Evolutionary conservation across 1,284 basidiomycete genomes (phyloP).

Genomic region (Omphalotus olearius): DNA sequence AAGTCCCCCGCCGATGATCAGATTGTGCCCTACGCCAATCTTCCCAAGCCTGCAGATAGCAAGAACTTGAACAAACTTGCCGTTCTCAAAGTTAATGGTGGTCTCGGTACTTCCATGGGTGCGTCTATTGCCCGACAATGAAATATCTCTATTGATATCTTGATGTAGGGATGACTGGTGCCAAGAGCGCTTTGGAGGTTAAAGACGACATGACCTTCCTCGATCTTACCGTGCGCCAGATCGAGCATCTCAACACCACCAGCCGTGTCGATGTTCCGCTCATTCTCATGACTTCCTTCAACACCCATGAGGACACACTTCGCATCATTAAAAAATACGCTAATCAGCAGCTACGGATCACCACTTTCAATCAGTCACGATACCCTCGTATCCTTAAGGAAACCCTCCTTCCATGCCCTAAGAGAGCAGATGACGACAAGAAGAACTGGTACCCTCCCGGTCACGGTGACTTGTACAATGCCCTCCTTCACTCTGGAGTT

Average conservation of each 20-base stretch:
- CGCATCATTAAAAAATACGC: constrained; percentile 99
- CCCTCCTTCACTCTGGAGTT: constrained; percentile 91
- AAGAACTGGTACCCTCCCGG: constrained; percentile 98
- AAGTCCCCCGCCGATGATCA: constrained; percentile 92
- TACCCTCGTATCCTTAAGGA: constrained; percentile 98
- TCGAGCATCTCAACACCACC: constrained; percentile 83
- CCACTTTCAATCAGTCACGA: constrained; percentile 97
- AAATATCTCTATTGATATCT: neutral
- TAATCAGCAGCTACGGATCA: constrained; percentile 95
- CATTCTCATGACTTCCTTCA: constrained; percentile 99
- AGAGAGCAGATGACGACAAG: constrained; percentile 88
- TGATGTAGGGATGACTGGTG: constrained; percentile 79
- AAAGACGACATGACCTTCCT: constrained; percentile 99
- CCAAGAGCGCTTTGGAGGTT: constrained; percentile 89
- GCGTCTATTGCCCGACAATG: constrained; percentile 20
- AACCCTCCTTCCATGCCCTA: constrained; percentile 86
- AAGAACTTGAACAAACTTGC: constrained; percentile 90
- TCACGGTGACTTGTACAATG: constrained; percentile 97
- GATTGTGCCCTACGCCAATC: constrained; percentile 84
- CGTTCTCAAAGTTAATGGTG: constrained; percentile 99
- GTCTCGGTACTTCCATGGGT: constrained; percentile 98
- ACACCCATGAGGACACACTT: constrained; percentile 96
- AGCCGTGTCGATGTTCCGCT: constrained; percentile 85
- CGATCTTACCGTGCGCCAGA: constrained; percentile 95
- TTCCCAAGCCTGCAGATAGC: constrained; percentile 59